Evolutionary conservation across 164 flowering plant genomes (phyloP).

Genomic region (Tinospora cordifolia): DNA sequence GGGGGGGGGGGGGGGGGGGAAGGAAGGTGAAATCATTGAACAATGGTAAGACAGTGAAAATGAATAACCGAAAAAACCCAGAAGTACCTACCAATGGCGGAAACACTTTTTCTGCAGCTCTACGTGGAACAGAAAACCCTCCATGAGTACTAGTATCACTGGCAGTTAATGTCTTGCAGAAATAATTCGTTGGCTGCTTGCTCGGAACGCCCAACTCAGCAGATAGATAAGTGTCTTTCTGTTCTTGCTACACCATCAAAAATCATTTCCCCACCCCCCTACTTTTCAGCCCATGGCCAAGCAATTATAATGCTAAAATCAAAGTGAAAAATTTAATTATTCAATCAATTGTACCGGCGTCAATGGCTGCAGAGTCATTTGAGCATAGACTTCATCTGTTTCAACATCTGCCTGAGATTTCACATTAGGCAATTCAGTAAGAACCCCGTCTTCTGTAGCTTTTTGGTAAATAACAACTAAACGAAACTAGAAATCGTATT

Average conservation of each 20-base stretch:
- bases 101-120: conserved; percentile 91
- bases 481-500: not conserved
- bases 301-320: not conserved
- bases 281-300: not conserved
- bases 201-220: conserved; percentile 68
- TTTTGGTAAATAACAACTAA: not conserved
- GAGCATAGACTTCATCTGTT: conserved; percentile 89
- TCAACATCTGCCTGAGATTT: conserved; percentile 80
- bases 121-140: conserved; percentile 91
- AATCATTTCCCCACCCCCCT: not conserved
- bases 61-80: not conserved
- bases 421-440: not conserved
- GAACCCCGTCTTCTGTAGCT: not conserved
- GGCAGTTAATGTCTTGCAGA: conserved; percentile 84
- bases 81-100: conserved; percentile 60
- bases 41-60: not conserved
- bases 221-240: conserved; percentile 63
- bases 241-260: conserved; percentile 56
- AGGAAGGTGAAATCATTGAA: conserved; percentile 8
- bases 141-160: conserved; percentile 94
- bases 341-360: conserved; percentile 39
- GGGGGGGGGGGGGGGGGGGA: conserved; percentile 19
- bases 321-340: not conserved
- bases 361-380: conserved; percentile 83
- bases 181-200: conserved; percentile 82